phyloP scores from a whole-genome alignment of 2,329 filamentous ascomycete genomes.

The Cadophora gregata region DNA sequence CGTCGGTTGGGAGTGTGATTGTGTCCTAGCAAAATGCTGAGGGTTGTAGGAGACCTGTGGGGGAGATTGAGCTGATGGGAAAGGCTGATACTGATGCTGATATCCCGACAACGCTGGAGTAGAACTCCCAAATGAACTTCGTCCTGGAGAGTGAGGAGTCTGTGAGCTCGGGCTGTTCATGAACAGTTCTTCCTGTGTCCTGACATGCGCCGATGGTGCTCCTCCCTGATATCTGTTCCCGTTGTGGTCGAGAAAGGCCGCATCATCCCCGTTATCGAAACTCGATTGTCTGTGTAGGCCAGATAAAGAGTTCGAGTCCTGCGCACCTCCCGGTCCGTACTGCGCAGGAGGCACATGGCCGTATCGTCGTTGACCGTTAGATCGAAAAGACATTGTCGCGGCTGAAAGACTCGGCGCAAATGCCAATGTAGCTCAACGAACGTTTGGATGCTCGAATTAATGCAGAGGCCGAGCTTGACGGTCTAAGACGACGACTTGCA shows the following conservation, averaged over 20 bases:
- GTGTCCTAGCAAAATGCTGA: constrained; percentile 59
- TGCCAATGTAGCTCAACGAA: constrained; percentile 13
- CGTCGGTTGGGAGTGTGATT: constrained; percentile 44
- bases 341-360: constrained; percentile 71
- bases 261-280: constrained; percentile 80
- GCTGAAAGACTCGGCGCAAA: constrained; percentile 24
- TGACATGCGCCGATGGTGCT: constrained; percentile 40
- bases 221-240: constrained; percentile 43
- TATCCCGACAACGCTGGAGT: constrained; percentile 50
- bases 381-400: constrained; percentile 63
- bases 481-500: constrained; percentile 24
- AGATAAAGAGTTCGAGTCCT: constrained; percentile 47
- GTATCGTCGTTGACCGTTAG: constrained; percentile 66
- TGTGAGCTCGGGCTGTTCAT: constrained; percentile 46
- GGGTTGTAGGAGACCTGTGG: constrained; percentile 64
- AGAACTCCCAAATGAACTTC: constrained; percentile 37
- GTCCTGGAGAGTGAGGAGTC: constrained; percentile 38
- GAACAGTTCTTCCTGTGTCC: constrained; percentile 66
- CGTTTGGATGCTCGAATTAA: constrained; percentile 15
- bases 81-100: constrained; percentile 58
- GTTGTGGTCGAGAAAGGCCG: constrained; percentile 54
- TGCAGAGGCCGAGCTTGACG: constrained; percentile 17
- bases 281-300: constrained; percentile 62
- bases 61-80: constrained; percentile 43
- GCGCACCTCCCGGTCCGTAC: constrained; percentile 54